Base-by-base conservation (phyloP, 1,284 basidiomycete genomes). In the Ceratobasidium sp. region DNA sequence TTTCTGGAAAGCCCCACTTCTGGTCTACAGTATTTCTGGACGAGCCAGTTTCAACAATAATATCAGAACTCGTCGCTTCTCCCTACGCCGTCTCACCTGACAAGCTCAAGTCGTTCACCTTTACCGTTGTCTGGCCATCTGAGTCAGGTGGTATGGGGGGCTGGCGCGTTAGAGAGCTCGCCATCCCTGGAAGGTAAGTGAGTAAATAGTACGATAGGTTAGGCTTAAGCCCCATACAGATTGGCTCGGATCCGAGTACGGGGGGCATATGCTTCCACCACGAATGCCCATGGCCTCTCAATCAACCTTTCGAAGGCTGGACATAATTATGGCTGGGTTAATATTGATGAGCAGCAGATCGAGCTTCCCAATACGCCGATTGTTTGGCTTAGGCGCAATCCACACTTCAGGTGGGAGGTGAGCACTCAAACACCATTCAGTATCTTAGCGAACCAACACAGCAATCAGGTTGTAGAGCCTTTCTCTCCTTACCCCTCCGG, bases 61-160 rank as follows among this genome's bases (percentile, higher is more conserved):
- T 77, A 4, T 19, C 58, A 8, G 68, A 76, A 29, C 49, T 74
- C 19, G 51, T 64, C 22, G 31, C 29, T 1, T 56, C 37, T 11
- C 62, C 59, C 29, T 37, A 56, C 37, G 41, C 29, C 6, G 19
- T 9, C 6, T 9, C 27, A 34, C 31, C n/a, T 51, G 24, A n/a
- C 27, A 22, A 9, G 5, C 27, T 27, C 51, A 56, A 29, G 8
- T 11, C 51, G 14, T 77, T 76, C 65, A 76, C 75, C 3, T 51
- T 76, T 31, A 76, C 76, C 27, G 75, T 76, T 11, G 29, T 75
- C 16, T 77, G 76, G 76, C 76, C 75, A 22, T 68, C 54, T 16
- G 76, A 77, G 22, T 74, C 75, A 3, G 76, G 76, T 4, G 53
- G 74, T 3, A 74, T 77, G 75, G 49, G 64, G 31, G 76, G 75